Evolutionary conservation across 2,329 filamentous ascomycete genomes (phyloP).

Genomic region (Cryphonectria radicalis): DNA sequence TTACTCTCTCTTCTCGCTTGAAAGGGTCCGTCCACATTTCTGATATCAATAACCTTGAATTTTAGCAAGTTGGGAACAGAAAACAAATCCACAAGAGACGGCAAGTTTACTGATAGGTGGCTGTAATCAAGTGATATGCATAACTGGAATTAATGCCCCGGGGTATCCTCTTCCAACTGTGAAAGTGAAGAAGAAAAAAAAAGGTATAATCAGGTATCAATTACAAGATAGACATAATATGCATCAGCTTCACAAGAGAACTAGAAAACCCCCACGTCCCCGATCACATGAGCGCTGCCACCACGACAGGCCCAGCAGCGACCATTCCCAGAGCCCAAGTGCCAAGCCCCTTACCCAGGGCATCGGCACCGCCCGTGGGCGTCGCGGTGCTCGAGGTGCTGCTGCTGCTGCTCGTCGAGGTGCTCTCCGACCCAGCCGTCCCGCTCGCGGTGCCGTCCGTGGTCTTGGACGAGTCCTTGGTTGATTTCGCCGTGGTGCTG

Average conservation of each 20-base stretch:
- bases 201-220: neutral
- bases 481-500: neutral
- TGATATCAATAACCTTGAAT: too few relatives aligned
- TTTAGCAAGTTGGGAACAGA: too few relatives aligned
- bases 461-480: neutral
- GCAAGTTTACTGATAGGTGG: neutral
- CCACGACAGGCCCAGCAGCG: conserved; percentile 3
- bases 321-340: conserved; percentile 4
- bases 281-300: conserved; percentile 11
- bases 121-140: neutral
- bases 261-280: neutral
- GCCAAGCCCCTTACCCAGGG: neutral
- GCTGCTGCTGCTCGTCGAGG: neutral
- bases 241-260: neutral
- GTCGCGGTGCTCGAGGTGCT: neutral
- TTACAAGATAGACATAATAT: too few relatives aligned
- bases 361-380: neutral
- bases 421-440: neutral
- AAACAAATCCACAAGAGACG: neutral
- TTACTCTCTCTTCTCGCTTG: too few relatives aligned
- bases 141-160: neutral
- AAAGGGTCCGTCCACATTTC: too few relatives aligned
- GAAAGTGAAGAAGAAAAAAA: neutral
- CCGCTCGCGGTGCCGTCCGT: neutral
- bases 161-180: neutral